phyloP scores from a whole-genome alignment of 2,329 filamentous ascomycete species.

The Moelleriella libera region DNA sequence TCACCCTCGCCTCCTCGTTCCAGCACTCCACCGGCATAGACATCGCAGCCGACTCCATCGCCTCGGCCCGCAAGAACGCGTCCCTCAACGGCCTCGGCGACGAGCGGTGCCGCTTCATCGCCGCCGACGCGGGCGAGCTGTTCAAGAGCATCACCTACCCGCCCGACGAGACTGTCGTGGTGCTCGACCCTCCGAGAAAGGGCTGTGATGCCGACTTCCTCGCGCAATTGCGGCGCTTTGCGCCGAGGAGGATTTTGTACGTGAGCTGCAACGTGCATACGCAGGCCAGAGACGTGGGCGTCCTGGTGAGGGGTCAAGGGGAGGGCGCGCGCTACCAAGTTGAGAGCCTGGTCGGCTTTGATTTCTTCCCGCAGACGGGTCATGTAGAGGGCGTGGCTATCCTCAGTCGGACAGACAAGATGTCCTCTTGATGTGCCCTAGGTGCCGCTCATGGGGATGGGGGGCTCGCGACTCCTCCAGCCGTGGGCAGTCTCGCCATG shows the following conservation, averaged over 20 bases:
- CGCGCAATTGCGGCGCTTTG: conserved; percentile 63
- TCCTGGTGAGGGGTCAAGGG: conserved; percentile 57
- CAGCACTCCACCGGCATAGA: conserved; percentile 81
- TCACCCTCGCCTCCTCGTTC: conserved; percentile 78
- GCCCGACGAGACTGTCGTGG: conserved; percentile 73
- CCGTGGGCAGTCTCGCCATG: no score
- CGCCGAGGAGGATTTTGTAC: conserved; percentile 71
- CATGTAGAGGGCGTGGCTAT: conserved; percentile 58
- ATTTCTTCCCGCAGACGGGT: conserved; percentile 86
- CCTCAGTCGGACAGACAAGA: conserved; percentile 28
- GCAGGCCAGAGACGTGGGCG: conserved; percentile 83
- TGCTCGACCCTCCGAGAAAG: conserved; percentile 93
- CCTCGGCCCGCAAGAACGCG: conserved; percentile 67
- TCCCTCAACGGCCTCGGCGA: conserved; percentile 54
- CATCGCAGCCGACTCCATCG: conserved; percentile 66
- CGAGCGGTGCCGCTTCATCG: conserved; percentile 67
- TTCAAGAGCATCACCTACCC: conserved; percentile 65
- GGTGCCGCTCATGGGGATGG: no score
- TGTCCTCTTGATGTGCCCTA: no score
- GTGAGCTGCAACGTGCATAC: conserved; percentile 98
- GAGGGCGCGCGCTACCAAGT: conserved; percentile 55
- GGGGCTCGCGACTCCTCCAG: no score
- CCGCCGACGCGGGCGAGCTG: conserved; percentile 71
- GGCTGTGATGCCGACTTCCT: conserved; percentile 83
- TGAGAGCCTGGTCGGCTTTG: conserved; percentile 83